Evolutionary conservation across 2,329 filamentous ascomycete species (phyloP).

Genomic region (Sporothrix phasma): DNA sequence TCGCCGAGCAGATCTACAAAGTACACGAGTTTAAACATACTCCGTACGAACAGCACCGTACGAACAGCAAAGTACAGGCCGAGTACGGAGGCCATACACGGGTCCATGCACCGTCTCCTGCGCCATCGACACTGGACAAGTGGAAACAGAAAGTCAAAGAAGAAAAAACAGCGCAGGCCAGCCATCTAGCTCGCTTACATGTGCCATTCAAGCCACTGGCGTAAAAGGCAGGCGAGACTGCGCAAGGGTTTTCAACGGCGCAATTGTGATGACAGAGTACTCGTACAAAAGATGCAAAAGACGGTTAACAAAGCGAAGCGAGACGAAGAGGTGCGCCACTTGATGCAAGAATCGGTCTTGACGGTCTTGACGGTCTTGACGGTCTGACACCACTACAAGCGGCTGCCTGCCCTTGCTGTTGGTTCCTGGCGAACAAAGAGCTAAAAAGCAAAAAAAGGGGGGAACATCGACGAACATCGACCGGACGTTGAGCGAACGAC

Average conservation of each 20-base stretch:
- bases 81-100: too few species aligned
- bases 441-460: background rate
- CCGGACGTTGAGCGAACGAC: background rate
- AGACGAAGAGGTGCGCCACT: constrained; percentile 2
- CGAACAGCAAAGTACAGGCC: background rate
- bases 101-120: background rate
- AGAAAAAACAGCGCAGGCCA: background rate
- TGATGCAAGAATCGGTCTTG: background rate
- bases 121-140: background rate
- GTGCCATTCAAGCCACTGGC: background rate
- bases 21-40: background rate
- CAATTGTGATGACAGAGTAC: background rate
- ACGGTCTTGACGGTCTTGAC: too few species aligned
- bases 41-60: background rate
- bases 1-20: background rate
- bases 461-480: background rate
- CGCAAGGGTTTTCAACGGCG: background rate
- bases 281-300: background rate
- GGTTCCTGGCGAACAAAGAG: background rate
- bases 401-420: background rate
- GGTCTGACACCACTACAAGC: constrained; percentile 1
- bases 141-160: background rate
- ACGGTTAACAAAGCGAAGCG: background rate
- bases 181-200: background rate
- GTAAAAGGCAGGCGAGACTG: background rate